phyloP scores from a whole-genome alignment of 805 yeast species.

The Debaryomyces castellii region DNA sequence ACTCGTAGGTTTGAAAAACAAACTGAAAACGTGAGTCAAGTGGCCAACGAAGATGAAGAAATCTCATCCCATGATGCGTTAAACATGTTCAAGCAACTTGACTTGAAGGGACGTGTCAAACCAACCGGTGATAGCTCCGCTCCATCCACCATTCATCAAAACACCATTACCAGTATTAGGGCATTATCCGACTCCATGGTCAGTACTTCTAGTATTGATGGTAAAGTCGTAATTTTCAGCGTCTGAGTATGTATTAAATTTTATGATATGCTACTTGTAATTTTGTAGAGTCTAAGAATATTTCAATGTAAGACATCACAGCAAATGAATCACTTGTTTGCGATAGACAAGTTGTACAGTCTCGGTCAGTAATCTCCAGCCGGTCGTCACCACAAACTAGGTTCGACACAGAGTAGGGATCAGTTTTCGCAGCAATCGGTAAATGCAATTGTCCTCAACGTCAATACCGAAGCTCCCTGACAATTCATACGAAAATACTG shows the following conservation, averaged over 20 bases:
- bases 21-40: constrained; percentile 40
- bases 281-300: no score
- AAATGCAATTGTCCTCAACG: no score
- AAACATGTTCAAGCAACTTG: constrained; percentile 93
- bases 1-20: constrained; percentile 54
- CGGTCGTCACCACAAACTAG: no score
- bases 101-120: constrained; percentile 80
- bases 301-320: no score
- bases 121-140: constrained; percentile 35
- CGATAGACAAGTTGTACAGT: no score
- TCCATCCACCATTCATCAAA: constrained; percentile 83
- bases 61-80: constrained; percentile 74
- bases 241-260: constrained; percentile 10
- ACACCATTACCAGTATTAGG: constrained; percentile 73
- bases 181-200: constrained; percentile 46
- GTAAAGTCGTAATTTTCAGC: constrained; percentile 77
- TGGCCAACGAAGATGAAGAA: constrained; percentile 50
- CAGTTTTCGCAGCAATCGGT: no score
- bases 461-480: no score
- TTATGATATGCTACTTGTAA: no score
- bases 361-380: no score
- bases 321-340: no score
- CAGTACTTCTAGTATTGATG: constrained; percentile 82
- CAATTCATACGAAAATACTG: no score
- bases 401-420: no score